Conservation (phyloP, 352 stramenopile genomes). For the Pythium rishiriense region DNA sequence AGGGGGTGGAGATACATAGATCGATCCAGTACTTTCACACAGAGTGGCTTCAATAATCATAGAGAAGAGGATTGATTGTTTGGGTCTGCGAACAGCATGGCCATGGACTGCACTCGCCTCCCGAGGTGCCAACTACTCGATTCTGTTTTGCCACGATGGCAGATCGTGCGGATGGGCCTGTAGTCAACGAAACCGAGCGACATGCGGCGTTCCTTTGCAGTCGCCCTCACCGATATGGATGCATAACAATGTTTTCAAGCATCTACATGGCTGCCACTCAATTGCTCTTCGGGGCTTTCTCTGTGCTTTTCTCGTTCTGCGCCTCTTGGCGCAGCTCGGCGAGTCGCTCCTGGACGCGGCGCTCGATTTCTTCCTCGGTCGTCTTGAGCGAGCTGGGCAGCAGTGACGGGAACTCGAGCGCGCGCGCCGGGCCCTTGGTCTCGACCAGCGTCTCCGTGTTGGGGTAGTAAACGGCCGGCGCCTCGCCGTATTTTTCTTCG, state of each 20-base stretch:
- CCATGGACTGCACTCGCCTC: too few species aligned
- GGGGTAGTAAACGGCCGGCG: conserved; percentile 61
- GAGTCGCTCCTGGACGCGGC: conserved; percentile 70
- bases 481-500: conserved; percentile 74
- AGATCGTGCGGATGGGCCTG: too few species aligned
- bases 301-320: conserved; percentile 33
- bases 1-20: not conserved
- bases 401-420: conserved; percentile 70
- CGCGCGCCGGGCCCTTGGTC: conserved; percentile 51
- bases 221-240: too few species aligned
- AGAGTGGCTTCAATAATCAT: too few species aligned
- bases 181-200: too few species aligned
- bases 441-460: conserved; percentile 62
- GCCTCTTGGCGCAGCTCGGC: conserved; percentile 53
- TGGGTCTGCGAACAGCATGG: too few species aligned
- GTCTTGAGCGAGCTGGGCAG: conserved; percentile 70
- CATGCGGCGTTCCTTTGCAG: too few species aligned
- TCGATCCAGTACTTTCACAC: too few species aligned
- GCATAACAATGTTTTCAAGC: not conserved
- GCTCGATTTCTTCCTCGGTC: conserved; percentile 77
- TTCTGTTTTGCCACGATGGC: too few species aligned
- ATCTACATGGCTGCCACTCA: not conserved
- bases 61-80: too few species aligned
- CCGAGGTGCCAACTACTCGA: too few species aligned
- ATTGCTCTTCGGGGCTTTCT: conserved; percentile 9